These are phyloP conservation scores for Eucalyptus melliodora DNA, from an alignment of 345 rosid genomes.

Conservation along the genomic window DNA sequence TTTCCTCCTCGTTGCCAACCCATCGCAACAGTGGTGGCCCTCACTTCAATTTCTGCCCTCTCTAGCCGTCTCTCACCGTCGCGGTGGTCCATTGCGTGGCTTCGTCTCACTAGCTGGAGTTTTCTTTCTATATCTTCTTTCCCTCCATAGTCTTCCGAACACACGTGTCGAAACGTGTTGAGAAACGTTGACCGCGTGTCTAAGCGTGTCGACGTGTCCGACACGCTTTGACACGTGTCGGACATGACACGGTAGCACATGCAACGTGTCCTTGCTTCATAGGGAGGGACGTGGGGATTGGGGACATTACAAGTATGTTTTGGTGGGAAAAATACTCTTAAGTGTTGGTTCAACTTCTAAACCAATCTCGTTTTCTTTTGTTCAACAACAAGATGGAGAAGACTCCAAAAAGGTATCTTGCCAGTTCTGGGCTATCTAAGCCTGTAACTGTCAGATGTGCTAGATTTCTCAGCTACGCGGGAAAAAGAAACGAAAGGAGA, in stretches of 20 bases:
- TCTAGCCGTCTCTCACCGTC: accelerated
- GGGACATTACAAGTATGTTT: neutral
- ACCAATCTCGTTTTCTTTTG: neutral
- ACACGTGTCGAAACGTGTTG: accelerated
- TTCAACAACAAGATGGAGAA: neutral
- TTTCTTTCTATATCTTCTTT: too few relatives aligned
- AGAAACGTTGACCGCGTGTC: too few relatives aligned
- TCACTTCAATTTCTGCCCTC: too few relatives aligned
- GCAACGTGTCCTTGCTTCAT: too few relatives aligned
- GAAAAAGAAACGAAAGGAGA: neutral
- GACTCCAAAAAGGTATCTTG: neutral
- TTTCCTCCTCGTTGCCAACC: accelerated
- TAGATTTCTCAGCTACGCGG: neutral
- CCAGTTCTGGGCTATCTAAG: neutral
- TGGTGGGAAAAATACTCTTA: neutral
- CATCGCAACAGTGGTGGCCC: too few relatives aligned
- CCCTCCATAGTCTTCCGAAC: accelerated
- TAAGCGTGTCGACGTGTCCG: accelerated
- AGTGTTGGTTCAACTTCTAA: neutral
- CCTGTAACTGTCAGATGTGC: neutral
- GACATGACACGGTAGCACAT: too few relatives aligned
- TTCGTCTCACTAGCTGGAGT: accelerated
- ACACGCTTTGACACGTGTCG: too few relatives aligned
- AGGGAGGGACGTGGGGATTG: neutral
- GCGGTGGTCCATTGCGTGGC: too few relatives aligned